Base-by-base conservation (phyloP, 495 filamentous ascomycete genomes). In the Neurospora sp. region DNA sequence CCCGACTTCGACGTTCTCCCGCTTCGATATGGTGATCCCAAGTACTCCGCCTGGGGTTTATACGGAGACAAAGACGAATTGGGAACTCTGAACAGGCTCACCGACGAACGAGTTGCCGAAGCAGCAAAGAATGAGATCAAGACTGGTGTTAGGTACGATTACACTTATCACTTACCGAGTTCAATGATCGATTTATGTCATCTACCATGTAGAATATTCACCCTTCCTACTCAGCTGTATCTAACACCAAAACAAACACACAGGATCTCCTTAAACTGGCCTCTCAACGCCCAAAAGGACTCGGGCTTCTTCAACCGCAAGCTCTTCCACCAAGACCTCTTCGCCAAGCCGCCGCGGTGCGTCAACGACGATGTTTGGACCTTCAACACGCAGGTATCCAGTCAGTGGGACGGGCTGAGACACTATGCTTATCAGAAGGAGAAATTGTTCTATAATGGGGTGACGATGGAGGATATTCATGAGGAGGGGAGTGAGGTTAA, bases 371-470 rank as follows among this genome's bases (percentile, higher is more conserved):
- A 90, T 78, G 77, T 87, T 27, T 84, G 88, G 83, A 84, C 82
- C 14, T 88, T 92, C 76, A 91, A 92, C 78, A 85, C 89, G 14
- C 89, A 91, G 82, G 78, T 81, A 18, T 78, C 78, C 5, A 80
- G 78, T 69, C 82, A 85, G 73, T 85, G 83, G 83, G 84, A 86
- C 70, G 83, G 83, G 14, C 71, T 85, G 39, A 80, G 84, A 14
- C 84, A 86, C 76, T 85, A 79, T 54, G 86, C 78, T 44, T 89
- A 90, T 74, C 87, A 89, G 73, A 82, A 86, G 41, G 84, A 85
- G 40, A 76, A 75, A 76, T n/a, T n/a, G 31, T 93, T 89, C 75
- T 92, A 90, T 76, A 91, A 91, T 54, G 90, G 89, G 6, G 84
- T 88, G 27, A 87, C 85, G 0, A 79, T 84, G 79, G 80, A 86